These are phyloP conservation scores for Candida nitratophila DNA, from an alignment of 805 yeast genomes.

Conservation along the genomic window DNA sequence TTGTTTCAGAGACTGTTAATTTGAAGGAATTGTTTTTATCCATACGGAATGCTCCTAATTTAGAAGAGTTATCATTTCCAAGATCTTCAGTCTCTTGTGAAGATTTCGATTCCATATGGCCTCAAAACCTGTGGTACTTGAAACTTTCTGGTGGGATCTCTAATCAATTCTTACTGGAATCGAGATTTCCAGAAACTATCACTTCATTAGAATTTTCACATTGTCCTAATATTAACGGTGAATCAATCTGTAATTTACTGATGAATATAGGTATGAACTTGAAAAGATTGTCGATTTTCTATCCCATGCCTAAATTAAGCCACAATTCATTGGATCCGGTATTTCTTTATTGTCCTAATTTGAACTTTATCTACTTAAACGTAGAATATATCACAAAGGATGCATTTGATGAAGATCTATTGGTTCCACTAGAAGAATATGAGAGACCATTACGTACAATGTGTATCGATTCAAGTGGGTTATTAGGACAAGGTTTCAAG, in stretches of 20 bases:
- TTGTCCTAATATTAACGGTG: constrained; percentile 71
- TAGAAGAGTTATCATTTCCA: constrained; percentile 81
- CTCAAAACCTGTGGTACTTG: constrained; percentile 61
- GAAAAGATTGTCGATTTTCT: constrained; percentile 57
- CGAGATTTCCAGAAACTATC: constrained; percentile 69
- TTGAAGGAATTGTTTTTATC: constrained; percentile 72
- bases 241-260: constrained; percentile 56
- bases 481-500: constrained; percentile 75
- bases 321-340: constrained; percentile 67
- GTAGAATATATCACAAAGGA: constrained; percentile 69
- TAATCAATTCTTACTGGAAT: constrained; percentile 63
- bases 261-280: constrained; percentile 60
- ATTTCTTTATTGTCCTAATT: constrained; percentile 70
- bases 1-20: constrained; percentile 88
- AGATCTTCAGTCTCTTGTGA: constrained; percentile 75
- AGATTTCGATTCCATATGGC: constrained; percentile 65
- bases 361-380: constrained; percentile 55
- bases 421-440: constrained; percentile 24
- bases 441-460: constrained; percentile 49
- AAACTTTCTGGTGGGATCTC: constrained; percentile 87
- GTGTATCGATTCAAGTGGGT: constrained; percentile 78
- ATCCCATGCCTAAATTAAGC: constrained; percentile 81
- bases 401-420: constrained; percentile 40
- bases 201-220: constrained; percentile 73
- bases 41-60: constrained; percentile 49